Conservation (phyloP, 176 grass and related monocot genomes). For the Microstegium vimineum region DNA sequence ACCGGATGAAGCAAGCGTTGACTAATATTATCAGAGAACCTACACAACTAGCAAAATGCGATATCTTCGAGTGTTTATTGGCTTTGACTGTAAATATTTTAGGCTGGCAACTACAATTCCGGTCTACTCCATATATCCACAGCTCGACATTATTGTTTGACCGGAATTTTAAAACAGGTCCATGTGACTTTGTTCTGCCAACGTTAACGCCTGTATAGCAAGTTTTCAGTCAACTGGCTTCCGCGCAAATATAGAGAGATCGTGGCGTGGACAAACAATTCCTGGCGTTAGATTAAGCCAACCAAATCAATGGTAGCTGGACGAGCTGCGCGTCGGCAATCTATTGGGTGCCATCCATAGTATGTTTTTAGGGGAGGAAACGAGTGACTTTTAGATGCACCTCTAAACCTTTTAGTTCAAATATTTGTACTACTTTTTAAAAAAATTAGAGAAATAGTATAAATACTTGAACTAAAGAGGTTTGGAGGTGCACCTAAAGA, state of each 20-base stretch:
- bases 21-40: background rate
- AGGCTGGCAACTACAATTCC: background rate
- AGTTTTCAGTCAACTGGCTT: constrained; percentile 25
- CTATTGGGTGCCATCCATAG: background rate
- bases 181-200: constrained; percentile 18
- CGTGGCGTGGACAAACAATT: constrained; percentile 2
- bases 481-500: no score
- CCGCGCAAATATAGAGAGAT: background rate
- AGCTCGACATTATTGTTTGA: constrained; percentile 18
- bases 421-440: no score
- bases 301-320: background rate
- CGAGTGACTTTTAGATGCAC: no score
- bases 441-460: no score
- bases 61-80: background rate
- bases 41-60: background rate
- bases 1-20: background rate
- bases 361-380: no score
- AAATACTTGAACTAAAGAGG: no score
- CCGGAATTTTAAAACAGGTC: background rate
- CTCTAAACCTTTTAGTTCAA: no score
- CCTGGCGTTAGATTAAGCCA: background rate
- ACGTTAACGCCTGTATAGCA: background rate
- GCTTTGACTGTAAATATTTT: constrained; percentile 22
- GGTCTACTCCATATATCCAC: background rate
- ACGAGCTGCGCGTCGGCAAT: background rate